A percentile compares a stretch with the other conserved stretches of the same genome.
These are phyloP conservation scores for Chlamydomonas sphaeroides DNA, from an alignment of 139 green algal genomes.

Conservation along the genomic window DNA sequence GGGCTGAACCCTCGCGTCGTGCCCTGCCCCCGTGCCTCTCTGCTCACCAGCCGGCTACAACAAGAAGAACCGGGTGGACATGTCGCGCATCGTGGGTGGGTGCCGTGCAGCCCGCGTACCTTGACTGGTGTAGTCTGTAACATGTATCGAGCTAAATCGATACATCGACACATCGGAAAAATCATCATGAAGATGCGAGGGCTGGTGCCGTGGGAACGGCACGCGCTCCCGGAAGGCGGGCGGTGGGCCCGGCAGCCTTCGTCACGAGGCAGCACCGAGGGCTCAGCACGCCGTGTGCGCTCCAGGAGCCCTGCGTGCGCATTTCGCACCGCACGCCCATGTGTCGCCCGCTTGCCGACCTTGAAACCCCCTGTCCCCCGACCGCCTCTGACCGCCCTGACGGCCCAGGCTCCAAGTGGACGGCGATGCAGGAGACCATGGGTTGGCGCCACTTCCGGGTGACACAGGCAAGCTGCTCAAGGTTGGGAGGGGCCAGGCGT, in stretches of 20 bases:
- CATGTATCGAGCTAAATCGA: not conserved
- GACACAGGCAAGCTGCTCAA: no score
- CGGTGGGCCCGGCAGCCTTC: no score
- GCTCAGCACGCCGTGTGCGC: no score
- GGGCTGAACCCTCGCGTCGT: not conserved
- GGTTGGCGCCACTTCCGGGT: slow-evolving; percentile 66
- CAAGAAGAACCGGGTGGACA: slow-evolving; percentile 50
- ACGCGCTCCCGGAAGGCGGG: no score
- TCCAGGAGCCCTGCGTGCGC: no score
- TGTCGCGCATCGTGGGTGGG: slow-evolving; percentile 37
- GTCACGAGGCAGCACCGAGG: no score
- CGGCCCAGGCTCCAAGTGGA: slow-evolving; percentile 63
- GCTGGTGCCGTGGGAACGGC: no score
- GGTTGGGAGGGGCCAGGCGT: slow-evolving; percentile 22
- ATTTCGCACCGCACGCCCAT: not conserved
- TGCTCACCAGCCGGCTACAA: slow-evolving; percentile 48
- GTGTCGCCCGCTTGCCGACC: not conserved
- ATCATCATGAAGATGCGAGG: not conserved
- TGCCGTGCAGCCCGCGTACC: no score
- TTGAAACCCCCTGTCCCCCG: no score
- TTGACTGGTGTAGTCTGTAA: not conserved
- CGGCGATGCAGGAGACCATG: slow-evolving; percentile 63
- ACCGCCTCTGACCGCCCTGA: not conserved
- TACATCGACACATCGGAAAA: no score
- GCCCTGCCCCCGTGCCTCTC: no score